A percentile compares a stretch with the other conserved stretches of the same genome.
phyloP scores from a whole-genome alignment of 2,329 filamentous ascomycete species.

The Colletotrichum zoysiae region DNA sequence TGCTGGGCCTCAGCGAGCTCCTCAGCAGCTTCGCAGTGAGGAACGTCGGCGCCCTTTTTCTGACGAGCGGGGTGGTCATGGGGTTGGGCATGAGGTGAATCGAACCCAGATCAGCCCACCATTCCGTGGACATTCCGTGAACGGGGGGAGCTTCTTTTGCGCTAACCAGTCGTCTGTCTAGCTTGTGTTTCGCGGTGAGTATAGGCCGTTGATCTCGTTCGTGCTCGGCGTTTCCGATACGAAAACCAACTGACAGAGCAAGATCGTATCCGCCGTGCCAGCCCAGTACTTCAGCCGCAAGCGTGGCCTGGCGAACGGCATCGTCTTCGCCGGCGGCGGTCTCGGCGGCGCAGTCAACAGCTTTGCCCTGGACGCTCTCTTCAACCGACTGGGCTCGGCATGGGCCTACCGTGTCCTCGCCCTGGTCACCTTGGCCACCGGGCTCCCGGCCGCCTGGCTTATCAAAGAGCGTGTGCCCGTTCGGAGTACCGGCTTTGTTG shows the following conservation, averaged over 20 bases:
- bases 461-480: conserved; percentile 62
- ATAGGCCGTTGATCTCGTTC: too few relatives aligned
- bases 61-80: conserved; percentile 50
- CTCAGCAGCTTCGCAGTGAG: conserved; percentile 54
- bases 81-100: conserved; percentile 49
- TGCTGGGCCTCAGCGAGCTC: conserved; percentile 64
- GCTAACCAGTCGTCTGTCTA: conserved; percentile 3
- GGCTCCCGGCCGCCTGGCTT: conserved; percentile 67
- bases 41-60: conserved; percentile 52
- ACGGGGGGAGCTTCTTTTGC: too few relatives aligned
- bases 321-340: conserved; percentile 66
- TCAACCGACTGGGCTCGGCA: conserved; percentile 57
- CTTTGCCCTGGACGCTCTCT: conserved; percentile 62
- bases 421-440: conserved; percentile 64
- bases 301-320: conserved; percentile 67
- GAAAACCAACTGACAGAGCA: conserved; percentile 18
- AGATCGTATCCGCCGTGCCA: conserved; percentile 61
- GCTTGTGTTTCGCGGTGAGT: conserved; percentile 35
- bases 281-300: conserved; percentile 68
- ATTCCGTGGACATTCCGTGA: too few relatives aligned
- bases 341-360: conserved; percentile 67
- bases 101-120: neutral
- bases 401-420: conserved; percentile 68
- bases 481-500: conserved; percentile 56
- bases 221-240: neutral